Percentiles rank a stretch among this genome's conserved stretches.
These are phyloP conservation scores for Aspergillus carbonarius DNA, from an alignment of 2,329 filamentous ascomycete species.

Conservation along the genomic window DNA sequence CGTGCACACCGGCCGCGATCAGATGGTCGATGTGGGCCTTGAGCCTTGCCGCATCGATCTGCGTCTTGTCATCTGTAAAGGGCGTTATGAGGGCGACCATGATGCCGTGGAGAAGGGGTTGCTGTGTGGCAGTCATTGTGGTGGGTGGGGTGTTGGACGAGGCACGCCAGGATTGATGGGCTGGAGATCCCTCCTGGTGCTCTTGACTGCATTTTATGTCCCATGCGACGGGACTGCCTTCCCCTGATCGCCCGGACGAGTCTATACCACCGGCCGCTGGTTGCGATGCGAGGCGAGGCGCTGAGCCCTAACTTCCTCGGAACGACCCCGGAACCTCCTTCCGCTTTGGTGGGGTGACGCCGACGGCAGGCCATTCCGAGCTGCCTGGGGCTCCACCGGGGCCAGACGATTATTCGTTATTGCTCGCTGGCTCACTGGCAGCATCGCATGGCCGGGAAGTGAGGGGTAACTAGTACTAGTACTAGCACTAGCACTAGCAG, in stretches of 20 bases:
- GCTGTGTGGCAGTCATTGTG: slow-evolving; percentile 15
- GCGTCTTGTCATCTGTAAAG: slow-evolving; percentile 44
- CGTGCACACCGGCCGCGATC: slow-evolving; percentile 48
- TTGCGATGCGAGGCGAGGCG: too few relatives aligned
- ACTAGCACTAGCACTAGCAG: too few relatives aligned
- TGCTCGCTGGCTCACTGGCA: too few relatives aligned
- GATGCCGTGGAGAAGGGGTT: slow-evolving; percentile 38
- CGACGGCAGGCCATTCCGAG: neutral
- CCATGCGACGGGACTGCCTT: neutral
- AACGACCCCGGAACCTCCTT: neutral
- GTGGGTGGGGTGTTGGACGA: too few relatives aligned
- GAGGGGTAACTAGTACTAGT: too few relatives aligned
- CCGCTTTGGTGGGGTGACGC: neutral
- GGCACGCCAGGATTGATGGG: too few relatives aligned
- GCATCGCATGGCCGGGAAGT: neutral
- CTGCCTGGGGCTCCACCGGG: neutral
- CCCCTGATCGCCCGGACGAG: neutral
- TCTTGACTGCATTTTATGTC: neutral
- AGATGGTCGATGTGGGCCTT: slow-evolving; percentile 49
- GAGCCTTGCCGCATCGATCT: slow-evolving; percentile 43
- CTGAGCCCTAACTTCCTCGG: neutral
- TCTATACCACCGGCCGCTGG: neutral
- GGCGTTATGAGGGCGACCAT: slow-evolving; percentile 53
- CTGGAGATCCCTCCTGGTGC: too few relatives aligned
- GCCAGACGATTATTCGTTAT: neutral